A percentile compares a stretch with the other conserved stretches of the same genome.
Evolutionary conservation across 495 filamentous ascomycete genomes (phyloP).

Genomic region (Penicillium samsonianum): DNA sequence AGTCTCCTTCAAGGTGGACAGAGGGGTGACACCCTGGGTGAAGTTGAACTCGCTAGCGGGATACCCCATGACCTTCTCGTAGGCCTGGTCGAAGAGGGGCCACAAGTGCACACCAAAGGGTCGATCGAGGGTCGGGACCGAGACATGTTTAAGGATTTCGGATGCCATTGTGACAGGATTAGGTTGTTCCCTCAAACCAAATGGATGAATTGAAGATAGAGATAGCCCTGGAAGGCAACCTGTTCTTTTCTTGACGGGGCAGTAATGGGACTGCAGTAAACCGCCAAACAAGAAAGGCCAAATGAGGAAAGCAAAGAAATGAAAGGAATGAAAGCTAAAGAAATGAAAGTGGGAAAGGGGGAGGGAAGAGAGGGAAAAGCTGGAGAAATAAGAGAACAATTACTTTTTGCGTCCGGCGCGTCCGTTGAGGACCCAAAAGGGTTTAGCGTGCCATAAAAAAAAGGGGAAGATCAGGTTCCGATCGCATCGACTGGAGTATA

Average conservation of each 20-base stretch:
- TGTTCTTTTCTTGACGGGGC: slow-evolving; percentile 7
- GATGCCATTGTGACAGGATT: slow-evolving; percentile 38
- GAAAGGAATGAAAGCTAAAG: slow-evolving; percentile 17
- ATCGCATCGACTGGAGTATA: slow-evolving; percentile 7
- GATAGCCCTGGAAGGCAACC: slow-evolving; percentile 7
- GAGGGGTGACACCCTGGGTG: slow-evolving; percentile 55
- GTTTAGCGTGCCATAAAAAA: slow-evolving; percentile 37
- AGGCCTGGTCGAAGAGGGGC: slow-evolving; percentile 90
- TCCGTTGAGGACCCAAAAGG: slow-evolving; percentile 32
- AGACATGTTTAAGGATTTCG: slow-evolving; percentile 64
- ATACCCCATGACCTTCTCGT: slow-evolving; percentile 68
- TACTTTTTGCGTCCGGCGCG: slow-evolving; percentile 36
- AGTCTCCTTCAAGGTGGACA: slow-evolving; percentile 61
- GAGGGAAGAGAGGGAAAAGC: slow-evolving; percentile 27
- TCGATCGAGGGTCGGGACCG: slow-evolving; percentile 78
- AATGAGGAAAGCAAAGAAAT: slow-evolving; percentile 12
- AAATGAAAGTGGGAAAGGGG: slow-evolving; percentile 30
- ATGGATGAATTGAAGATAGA: neutral
- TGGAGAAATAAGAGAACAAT: slow-evolving; percentile 24
- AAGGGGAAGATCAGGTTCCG: slow-evolving; percentile 31
- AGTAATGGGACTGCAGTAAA: neutral
- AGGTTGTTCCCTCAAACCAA: slow-evolving; percentile 2
- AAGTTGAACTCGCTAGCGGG: slow-evolving; percentile 62
- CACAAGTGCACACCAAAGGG: slow-evolving; percentile 91
- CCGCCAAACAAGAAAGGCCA: slow-evolving; percentile 8